These are phyloP conservation scores for Nicotiana rustica DNA, from an alignment of 305 asterid genomes.

Conservation along the genomic window DNA sequence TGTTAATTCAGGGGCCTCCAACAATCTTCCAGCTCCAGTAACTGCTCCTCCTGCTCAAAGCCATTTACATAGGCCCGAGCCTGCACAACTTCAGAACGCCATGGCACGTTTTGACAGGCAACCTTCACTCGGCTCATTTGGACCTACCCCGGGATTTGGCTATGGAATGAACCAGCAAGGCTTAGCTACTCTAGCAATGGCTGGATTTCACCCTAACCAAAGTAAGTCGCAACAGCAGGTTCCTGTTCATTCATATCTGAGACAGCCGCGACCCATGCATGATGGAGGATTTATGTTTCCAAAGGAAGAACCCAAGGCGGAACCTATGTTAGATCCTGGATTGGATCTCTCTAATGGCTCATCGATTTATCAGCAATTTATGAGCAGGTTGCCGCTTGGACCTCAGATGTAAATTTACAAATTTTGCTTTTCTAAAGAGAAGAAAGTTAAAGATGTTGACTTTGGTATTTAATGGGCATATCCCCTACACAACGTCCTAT, in stretches of 20 bases:
- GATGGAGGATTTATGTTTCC: constrained; percentile 58
- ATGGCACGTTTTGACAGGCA: constrained; percentile 59
- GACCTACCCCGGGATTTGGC: constrained; percentile 56
- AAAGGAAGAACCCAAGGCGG: constrained; percentile 67
- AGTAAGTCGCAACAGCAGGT: constrained; percentile 45
- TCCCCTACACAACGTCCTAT: constrained; percentile 19
- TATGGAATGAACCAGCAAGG: constrained; percentile 64
- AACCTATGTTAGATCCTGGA: constrained; percentile 61
- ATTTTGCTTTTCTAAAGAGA: constrained; percentile 33
- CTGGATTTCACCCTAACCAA: constrained; percentile 54
- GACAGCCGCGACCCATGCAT: constrained; percentile 51
- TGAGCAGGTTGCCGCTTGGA: constrained; percentile 77
- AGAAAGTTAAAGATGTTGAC: constrained; percentile 36
- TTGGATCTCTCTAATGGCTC: constrained; percentile 54
- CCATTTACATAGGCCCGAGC: constrained; percentile 64
- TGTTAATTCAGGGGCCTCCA: constrained; percentile 46
- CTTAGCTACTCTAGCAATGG: constrained; percentile 47
- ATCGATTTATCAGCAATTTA: constrained; percentile 68
- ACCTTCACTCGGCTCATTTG: constrained; percentile 52
- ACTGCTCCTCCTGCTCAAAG: constrained; percentile 44
- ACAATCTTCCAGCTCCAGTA: constrained; percentile 44
- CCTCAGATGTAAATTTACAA: constrained; percentile 62
- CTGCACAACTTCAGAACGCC: constrained; percentile 59
- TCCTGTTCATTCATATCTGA: constrained; percentile 49
- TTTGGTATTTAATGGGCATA: constrained; percentile 33